Conservation (phyloP, 73 alveolate genomes). For the Breviolum minutum region DNA sequence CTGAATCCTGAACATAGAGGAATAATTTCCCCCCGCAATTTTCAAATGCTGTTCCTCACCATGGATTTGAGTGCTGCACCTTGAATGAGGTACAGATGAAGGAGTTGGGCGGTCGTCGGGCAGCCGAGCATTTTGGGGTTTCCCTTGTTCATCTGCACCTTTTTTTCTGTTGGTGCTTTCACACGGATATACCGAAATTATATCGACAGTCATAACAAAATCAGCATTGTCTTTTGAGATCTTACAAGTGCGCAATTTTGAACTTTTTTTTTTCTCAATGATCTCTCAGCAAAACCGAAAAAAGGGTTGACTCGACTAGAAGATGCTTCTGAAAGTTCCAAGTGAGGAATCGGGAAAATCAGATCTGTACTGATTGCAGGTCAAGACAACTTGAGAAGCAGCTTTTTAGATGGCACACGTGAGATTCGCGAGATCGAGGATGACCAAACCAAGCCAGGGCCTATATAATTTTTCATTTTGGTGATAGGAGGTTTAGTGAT, state of each 20-base stretch:
- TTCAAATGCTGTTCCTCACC: too few species aligned
- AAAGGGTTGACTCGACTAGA: too few species aligned
- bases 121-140: background rate
- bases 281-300: too few species aligned
- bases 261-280: background rate
- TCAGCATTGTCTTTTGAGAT: background rate
- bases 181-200: too few species aligned
- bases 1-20: too few species aligned
- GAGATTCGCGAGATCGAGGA: constrained; percentile 81
- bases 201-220: too few species aligned
- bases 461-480: too few species aligned
- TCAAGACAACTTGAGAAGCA: constrained; percentile 53
- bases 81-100: background rate
- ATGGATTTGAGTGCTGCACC: too few species aligned
- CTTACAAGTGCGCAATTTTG: background rate
- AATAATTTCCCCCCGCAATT: too few species aligned
- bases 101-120: constrained; percentile 4
- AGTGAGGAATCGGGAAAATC: background rate
- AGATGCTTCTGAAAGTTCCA: background rate
- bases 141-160: background rate
- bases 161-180: background rate
- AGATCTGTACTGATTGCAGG: background rate
- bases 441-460: constrained; percentile 53
- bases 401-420: constrained; percentile 65
- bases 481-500: background rate